Evolutionary conservation across 2,329 filamentous ascomycete genomes (phyloP), one percentile per base, ranked within the genome.

Genomic region (Coniella vitis): DNA sequence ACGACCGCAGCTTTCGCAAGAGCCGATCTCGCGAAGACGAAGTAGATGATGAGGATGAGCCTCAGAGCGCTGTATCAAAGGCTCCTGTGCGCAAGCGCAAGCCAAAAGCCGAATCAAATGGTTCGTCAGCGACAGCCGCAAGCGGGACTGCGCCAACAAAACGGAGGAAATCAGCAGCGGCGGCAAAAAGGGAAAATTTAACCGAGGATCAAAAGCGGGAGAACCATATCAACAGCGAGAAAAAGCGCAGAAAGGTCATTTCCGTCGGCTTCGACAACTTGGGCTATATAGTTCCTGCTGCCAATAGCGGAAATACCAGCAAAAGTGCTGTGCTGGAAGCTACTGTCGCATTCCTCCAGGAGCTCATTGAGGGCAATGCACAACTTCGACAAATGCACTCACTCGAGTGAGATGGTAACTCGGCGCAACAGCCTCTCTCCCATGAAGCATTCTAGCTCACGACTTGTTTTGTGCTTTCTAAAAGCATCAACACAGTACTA

Each of bases 221-320:
- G 59, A 95, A 95, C 57, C 88, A 94, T 61, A 93, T 95, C 55
- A 75, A 83, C 45, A 93, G 88, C 45, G 89, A 94, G 62, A 87
- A 95, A 67, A 94, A 93, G 65, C 78, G 90, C 31, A 76, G 89
- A 41, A 88, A 87, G 21, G 71, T 90, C 40, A 91, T 91, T 59
- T 86, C 89, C 61, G 78, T 86, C 56, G 87, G 87, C 0, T 95
- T 91, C 58, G 85, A 90, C 38, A 86, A 91, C 50, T 69, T 95
- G n/a, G 80, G 79, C 55, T 74, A 81, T 22, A 72, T 94, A 19
- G 86, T 95, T 0, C 89, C 90, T 0, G 84, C 82, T 14, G 72
- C 94, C 10, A 78, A 76, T 48, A 82, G 79, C 21, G 85, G 86
- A 8, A 85, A 86, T 1, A 83, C 90, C 56, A 93, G 87, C 68